phyloP scores from a whole-genome alignment of 2,329 filamentous ascomycete species.

The Phialophora tarda region DNA sequence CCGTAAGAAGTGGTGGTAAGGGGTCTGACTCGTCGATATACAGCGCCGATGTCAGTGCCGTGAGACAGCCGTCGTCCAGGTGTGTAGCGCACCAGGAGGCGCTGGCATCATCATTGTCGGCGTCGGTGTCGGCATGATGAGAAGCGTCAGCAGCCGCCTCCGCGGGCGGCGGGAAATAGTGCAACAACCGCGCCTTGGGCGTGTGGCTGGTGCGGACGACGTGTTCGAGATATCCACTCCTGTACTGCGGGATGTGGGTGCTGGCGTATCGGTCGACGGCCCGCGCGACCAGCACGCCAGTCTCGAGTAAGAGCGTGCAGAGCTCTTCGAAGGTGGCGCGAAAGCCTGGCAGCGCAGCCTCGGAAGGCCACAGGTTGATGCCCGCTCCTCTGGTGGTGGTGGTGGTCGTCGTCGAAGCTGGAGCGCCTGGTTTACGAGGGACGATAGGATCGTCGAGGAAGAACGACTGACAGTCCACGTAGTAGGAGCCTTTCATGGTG shows the following conservation, averaged over 20 bases:
- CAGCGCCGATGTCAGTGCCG: slow-evolving; percentile 91
- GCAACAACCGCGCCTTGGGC: slow-evolving; percentile 86
- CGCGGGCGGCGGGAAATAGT: slow-evolving; percentile 74
- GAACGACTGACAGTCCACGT: slow-evolving; percentile 63
- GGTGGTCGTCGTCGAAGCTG: slow-evolving; percentile 63
- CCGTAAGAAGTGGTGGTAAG: slow-evolving; percentile 14
- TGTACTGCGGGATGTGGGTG: slow-evolving; percentile 76
- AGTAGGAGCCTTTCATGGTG: slow-evolving; percentile 67
- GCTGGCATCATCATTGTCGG: slow-evolving; percentile 44
- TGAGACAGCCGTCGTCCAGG: slow-evolving; percentile 88
- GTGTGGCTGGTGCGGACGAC: slow-evolving; percentile 84
- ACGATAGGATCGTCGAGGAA: slow-evolving; percentile 42
- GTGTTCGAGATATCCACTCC: slow-evolving; percentile 75
- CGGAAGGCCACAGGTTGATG: slow-evolving; percentile 79
- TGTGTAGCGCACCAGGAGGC: slow-evolving; percentile 88
- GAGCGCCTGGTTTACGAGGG: slow-evolving; percentile 40
- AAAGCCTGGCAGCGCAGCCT: slow-evolving; percentile 73
- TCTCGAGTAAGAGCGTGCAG: slow-evolving; percentile 84
- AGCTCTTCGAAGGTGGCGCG: slow-evolving; percentile 73
- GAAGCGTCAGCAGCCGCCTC: slow-evolving; percentile 1
- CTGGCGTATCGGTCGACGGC: slow-evolving; percentile 86
- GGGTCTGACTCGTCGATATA: slow-evolving; percentile 77
- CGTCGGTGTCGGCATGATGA: background rate
- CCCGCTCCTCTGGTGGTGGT: background rate
- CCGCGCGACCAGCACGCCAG: slow-evolving; percentile 82